Evolutionary conservation across 768 basidiomycete species (phyloP).

Genomic region (Polyporus arcularius): DNA sequence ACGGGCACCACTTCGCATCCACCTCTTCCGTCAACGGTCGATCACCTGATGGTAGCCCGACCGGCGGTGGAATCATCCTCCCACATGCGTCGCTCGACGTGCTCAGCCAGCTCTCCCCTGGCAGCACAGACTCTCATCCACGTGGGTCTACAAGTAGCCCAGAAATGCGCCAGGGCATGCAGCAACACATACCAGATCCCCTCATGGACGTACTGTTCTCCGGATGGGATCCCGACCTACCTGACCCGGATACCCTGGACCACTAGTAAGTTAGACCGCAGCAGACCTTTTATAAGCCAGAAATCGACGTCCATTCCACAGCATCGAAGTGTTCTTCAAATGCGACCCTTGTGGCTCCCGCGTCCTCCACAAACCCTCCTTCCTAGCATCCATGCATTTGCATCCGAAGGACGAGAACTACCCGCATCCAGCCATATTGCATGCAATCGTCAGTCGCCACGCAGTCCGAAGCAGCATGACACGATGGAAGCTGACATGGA

Average conservation of each 20-base stretch:
- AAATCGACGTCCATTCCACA: constrained; percentile 32
- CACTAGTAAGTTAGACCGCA: constrained; percentile 60
- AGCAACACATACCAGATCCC: constrained; percentile 45
- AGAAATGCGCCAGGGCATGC: constrained; percentile 41
- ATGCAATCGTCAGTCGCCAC: constrained; percentile 71
- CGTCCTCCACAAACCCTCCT: constrained; percentile 78
- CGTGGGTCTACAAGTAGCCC: constrained; percentile 50
- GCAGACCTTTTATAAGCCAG: background rate
- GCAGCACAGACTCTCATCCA: constrained; percentile 25
- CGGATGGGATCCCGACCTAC: constrained; percentile 86
- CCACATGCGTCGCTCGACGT: constrained; percentile 30
- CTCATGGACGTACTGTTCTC: constrained; percentile 69
- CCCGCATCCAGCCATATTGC: constrained; percentile 86
- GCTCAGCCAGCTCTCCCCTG: constrained; percentile 21
- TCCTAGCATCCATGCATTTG: constrained; percentile 76
- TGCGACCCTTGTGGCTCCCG: constrained; percentile 87
- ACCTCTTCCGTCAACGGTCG: constrained; percentile 18
- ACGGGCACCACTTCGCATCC: constrained; percentile 11
- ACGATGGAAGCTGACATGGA: constrained; percentile 9
- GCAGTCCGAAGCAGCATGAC: background rate
- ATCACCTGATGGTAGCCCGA: constrained; percentile 30
- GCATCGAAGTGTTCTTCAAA: constrained; percentile 86
- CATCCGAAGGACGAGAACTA: constrained; percentile 82
- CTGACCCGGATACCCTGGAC: constrained; percentile 68
- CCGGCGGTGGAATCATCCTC: constrained; percentile 26